Percentiles rank a stretch among this genome's conserved stretches.
Evolutionary conservation across 1,284 basidiomycete genomes (phyloP).

Genomic region (Amylostereum areolatum): DNA sequence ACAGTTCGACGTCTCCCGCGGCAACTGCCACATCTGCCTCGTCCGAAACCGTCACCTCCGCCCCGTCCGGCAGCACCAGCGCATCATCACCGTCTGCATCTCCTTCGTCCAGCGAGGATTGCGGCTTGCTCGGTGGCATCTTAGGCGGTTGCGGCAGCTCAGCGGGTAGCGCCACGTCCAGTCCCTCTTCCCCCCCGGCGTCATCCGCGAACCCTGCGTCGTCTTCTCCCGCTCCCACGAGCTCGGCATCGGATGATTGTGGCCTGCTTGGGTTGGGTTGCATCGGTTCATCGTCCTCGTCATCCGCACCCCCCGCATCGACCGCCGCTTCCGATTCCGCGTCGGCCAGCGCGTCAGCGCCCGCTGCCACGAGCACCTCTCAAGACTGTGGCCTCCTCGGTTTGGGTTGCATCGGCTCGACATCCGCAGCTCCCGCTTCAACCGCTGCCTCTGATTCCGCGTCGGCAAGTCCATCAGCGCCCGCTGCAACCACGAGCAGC

Average conservation of each 20-base stretch:
- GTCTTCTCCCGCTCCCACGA: neutral
- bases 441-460: slow-evolving; percentile 3
- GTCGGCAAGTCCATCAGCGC: neutral
- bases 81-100: too few species aligned
- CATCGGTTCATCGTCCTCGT: slow-evolving; percentile 10
- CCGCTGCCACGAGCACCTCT: neutral
- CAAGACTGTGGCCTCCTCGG: neutral
- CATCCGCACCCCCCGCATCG: slow-evolving; percentile 9
- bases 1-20: too few species aligned
- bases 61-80: too few species aligned
- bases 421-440: neutral
- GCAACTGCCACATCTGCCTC: neutral
- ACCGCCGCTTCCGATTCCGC: slow-evolving; percentile 10
- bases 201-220: neutral
- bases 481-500: neutral
- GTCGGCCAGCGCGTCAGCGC: neutral
- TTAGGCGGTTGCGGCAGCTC: too few species aligned
- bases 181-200: neutral
- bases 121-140: too few species aligned
- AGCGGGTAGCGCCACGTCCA: neutral
- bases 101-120: too few species aligned
- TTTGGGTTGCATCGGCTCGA: too few species aligned
- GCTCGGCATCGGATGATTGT: neutral
- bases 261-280: too few species aligned
- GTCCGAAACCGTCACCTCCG: neutral